Percentiles rank a stretch among this genome's conserved stretches.
Evolutionary conservation across 2,329 filamentous ascomycete species (phyloP).

Genomic region (Didymellaceae sp.): DNA sequence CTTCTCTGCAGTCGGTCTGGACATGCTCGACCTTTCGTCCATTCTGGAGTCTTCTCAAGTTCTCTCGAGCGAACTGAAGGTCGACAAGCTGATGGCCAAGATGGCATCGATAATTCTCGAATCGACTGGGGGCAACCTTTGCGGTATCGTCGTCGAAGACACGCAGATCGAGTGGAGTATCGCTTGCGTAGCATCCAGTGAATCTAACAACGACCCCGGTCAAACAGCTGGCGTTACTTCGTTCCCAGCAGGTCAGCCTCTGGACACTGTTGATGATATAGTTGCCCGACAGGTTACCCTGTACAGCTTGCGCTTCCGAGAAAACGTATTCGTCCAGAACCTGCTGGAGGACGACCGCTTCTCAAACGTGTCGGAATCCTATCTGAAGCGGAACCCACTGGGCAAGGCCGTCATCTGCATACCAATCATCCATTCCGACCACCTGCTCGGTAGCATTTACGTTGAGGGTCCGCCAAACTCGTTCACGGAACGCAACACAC

Average conservation of each 20-base stretch:
- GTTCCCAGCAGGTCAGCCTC: conserved; percentile 69
- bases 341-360: conserved; percentile 78
- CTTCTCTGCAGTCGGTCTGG: conserved; percentile 70
- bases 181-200: conserved; percentile 75
- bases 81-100: conserved; percentile 77
- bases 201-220: conserved; percentile 48
- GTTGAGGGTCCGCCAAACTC: conserved; percentile 78
- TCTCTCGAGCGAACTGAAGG: conserved; percentile 77
- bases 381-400: conserved; percentile 70
- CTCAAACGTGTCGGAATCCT: conserved; percentile 73
- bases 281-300: conserved; percentile 79
- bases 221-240: conserved; percentile 62
- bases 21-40: conserved; percentile 82
- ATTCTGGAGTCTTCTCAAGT: conserved; percentile 81
- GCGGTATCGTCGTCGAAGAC: conserved; percentile 76
- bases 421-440: conserved; percentile 75
- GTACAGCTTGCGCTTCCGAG: conserved; percentile 78
- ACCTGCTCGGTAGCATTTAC: conserved; percentile 76
- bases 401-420: conserved; percentile 81
- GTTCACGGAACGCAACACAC: conserved; percentile 72
- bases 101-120: conserved; percentile 84
- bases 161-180: conserved; percentile 72
- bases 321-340: conserved; percentile 76
- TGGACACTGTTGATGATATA: conserved; percentile 67
- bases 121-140: conserved; percentile 75